Base-by-base conservation (phyloP, 2,329 filamentous ascomycete species). In the Fusarium coffeatum region DNA sequence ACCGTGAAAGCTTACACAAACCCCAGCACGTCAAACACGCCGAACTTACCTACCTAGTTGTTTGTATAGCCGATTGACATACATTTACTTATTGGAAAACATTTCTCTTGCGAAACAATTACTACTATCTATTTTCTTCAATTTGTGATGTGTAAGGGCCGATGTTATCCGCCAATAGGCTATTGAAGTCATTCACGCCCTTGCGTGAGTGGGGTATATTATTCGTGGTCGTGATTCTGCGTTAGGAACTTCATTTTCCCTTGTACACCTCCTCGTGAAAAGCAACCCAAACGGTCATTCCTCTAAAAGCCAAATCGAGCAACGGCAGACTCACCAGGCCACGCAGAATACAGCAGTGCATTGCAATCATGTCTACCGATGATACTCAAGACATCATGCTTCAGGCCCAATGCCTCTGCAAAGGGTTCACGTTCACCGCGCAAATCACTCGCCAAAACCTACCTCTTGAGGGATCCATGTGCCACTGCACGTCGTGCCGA, bases 401-500 rank as follows among this genome's bases (percentile, higher is more conserved):
- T 77, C 80, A 47, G 22, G 72, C 72, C 6, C 79, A 80, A 46
- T 87, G 85, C 60, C 79, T 86, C 13, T 86, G 84, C 79, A 80
- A 80, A 57, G 60, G 74, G 1, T 79, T 85, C 65, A 77, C 60
- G 16, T 85, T 84, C 76, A 79, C 72, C 8, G 57, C 80, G 2
- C 25, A 67, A 2, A 57, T 85, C 2, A 56, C 76, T 3, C 60
- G 53, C 18, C 77, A 80, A 3, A 66, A 72, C 0, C 78, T 86
- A 4, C 85, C 84, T 10, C 76, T 87, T 1, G 60, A 75, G 42
- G 82, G 77, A 0, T 73, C 74, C 8, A 77, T 76, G 58, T 87
- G 85, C 69, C 85, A 87, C 76, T 87, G 85, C 77, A 76, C 75
- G 20, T 86, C 84, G 5, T 87, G 85, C 71, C 81, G 85, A 3